Percentiles rank a stretch among this genome's conserved stretches.
These are phyloP conservation scores for Paramyrothecium sp. DNA, from an alignment of 2,329 filamentous ascomycete species.

Conservation along the genomic window DNA sequence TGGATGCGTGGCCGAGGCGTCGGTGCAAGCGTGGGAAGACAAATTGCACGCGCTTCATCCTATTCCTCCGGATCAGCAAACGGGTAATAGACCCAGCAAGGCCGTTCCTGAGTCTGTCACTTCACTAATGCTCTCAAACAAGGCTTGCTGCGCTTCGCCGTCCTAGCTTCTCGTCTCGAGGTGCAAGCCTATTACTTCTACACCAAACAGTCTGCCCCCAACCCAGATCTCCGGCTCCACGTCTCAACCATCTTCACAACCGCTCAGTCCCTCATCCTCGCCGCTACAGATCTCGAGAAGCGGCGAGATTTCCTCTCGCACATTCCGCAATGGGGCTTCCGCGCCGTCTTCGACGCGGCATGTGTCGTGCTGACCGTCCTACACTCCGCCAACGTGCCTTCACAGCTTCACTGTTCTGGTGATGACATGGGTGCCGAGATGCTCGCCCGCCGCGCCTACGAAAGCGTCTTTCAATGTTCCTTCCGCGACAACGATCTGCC, in stretches of 20 bases:
- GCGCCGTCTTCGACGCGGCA: conserved; percentile 42
- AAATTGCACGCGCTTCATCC: conserved; percentile 49
- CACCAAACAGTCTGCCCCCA: conserved; percentile 36
- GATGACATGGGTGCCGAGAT: conserved; percentile 25
- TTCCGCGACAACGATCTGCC: conserved; percentile 50
- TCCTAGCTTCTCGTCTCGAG: conserved; percentile 49
- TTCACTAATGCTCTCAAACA: too few species aligned
- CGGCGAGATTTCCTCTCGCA: conserved; percentile 40
- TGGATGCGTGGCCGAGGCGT: conserved; percentile 43
- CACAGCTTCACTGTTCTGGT: conserved; percentile 15
- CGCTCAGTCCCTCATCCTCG: conserved; percentile 41
- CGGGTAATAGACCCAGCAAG: too few species aligned
- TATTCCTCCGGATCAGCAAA: conserved; percentile 42
- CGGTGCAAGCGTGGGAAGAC: conserved; percentile 48
- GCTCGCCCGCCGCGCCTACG: conserved; percentile 28
- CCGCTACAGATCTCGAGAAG: conserved; percentile 40
- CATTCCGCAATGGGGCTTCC: conserved; percentile 48
- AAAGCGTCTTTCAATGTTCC: conserved; percentile 38
- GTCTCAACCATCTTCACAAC: conserved; percentile 47
- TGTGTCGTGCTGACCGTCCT: conserved; percentile 45
- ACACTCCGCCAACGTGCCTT: conserved; percentile 38
- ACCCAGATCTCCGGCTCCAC: conserved; percentile 39
- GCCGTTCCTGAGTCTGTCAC: too few species aligned
- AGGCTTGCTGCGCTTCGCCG: conserved; percentile 38
- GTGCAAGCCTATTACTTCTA: conserved; percentile 53